These are phyloP conservation scores for Paramarasmius palmivorus DNA, from an alignment of 1,284 basidiomycete species.

Conservation along the genomic window DNA sequence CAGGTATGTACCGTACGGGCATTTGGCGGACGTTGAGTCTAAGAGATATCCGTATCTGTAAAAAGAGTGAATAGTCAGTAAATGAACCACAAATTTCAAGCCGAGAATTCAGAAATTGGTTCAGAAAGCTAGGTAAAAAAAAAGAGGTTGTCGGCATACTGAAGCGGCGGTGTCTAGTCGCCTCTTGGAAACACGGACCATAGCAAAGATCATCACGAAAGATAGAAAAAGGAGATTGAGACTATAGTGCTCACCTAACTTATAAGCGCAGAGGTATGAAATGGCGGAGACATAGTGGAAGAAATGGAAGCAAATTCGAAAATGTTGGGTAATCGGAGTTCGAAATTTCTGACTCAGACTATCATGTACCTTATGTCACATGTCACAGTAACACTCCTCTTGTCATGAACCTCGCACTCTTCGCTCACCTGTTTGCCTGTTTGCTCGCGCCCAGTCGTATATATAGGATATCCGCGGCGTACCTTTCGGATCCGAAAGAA, in stretches of 20 bases:
- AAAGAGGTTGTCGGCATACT: constrained; percentile 77
- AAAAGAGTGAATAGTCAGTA: too few species aligned
- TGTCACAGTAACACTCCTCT: too few species aligned
- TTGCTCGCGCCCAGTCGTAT: too few species aligned
- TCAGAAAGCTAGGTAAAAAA: constrained; percentile 89
- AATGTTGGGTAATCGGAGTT: background rate
- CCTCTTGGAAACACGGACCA: constrained; percentile 99
- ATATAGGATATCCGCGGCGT: too few species aligned
- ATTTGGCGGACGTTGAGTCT: too few species aligned
- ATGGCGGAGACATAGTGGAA: background rate
- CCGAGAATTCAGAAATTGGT: constrained; percentile 23
- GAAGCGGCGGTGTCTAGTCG: constrained; percentile 94
- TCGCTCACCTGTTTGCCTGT: too few species aligned
- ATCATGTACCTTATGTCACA: too few species aligned
- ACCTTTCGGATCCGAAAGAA: too few species aligned
- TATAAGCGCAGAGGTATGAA: background rate
- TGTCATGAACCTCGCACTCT: too few species aligned
- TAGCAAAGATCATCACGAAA: constrained; percentile 81
- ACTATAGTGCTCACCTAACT: background rate
- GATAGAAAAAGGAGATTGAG: background rate
- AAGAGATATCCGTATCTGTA: too few species aligned
- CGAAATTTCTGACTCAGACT: background rate
- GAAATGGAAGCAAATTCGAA: background rate
- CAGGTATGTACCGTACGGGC: too few species aligned
- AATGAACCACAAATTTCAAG: too few species aligned